These are phyloP conservation scores for Globisporangium acanthophoron DNA, from an alignment of 352 stramenopile species.

Conservation along the genomic window DNA sequence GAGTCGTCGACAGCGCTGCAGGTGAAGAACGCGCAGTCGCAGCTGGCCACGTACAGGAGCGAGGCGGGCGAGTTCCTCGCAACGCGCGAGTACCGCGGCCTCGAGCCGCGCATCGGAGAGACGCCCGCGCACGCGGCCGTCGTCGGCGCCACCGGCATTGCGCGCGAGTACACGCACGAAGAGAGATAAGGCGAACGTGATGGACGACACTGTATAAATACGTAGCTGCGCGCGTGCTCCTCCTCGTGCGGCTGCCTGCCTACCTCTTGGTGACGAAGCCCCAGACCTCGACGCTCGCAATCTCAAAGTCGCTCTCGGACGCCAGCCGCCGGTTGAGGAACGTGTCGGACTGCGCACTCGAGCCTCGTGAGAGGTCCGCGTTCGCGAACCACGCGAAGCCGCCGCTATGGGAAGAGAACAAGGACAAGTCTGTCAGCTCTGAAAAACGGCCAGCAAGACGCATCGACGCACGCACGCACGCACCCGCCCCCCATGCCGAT, in stretches of 20 bases:
- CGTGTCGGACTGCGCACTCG: conserved; percentile 40
- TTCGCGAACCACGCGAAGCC: conserved; percentile 69
- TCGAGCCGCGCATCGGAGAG: conserved; percentile 80
- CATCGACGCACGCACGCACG: conserved; percentile 8
- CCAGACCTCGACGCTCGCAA: conserved; percentile 65
- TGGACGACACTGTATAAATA: background rate
- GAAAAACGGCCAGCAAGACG: background rate
- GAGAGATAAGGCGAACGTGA: conserved; percentile 12
- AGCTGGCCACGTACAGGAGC: conserved; percentile 61
- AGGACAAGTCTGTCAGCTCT: background rate
- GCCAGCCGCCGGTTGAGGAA: conserved; percentile 57
- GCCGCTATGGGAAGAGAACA: conserved; percentile 19
- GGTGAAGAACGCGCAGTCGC: conserved; percentile 41
- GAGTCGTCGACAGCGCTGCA: conserved; percentile 39
- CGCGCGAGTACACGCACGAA: conserved; percentile 63
- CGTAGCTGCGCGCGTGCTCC: background rate
- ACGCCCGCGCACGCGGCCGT: conserved; percentile 75
- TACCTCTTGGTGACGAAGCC: conserved; percentile 53
- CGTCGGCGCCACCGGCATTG: conserved; percentile 66
- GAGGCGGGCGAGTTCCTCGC: conserved; percentile 72
- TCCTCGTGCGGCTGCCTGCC: background rate
- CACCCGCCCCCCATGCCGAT: conserved; percentile 77
- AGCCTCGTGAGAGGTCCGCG: conserved; percentile 54
- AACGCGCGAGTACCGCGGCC: conserved; percentile 63
- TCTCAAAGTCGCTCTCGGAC: conserved; percentile 42